Conservation (phyloP, 1,284 basidiomycete genomes). For the Ceratobasidium sp. region DNA sequence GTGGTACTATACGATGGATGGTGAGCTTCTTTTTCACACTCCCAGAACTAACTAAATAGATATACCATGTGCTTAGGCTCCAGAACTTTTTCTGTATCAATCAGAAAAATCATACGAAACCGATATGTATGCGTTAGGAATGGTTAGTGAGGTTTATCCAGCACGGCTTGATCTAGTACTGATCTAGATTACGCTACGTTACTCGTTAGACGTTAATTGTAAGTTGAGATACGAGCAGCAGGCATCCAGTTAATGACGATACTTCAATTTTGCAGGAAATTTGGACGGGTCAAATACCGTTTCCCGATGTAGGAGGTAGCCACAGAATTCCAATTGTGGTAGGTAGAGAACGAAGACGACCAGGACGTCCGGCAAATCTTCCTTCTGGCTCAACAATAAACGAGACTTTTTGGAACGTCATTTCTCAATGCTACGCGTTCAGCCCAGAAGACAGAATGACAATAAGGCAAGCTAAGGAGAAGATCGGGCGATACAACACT, state of each 20-base stretch:
- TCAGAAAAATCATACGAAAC: neutral
- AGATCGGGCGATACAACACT: too few species aligned
- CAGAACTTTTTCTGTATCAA: neutral
- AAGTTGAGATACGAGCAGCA: too few species aligned
- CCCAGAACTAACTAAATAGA: neutral
- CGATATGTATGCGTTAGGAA: neutral
- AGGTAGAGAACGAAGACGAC: neutral
- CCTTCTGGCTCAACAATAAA: neutral
- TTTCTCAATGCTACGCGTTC: neutral
- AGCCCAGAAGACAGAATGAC: too few species aligned
- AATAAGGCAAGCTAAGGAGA: too few species aligned
- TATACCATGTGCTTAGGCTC: neutral
- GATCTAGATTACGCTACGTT: neutral
- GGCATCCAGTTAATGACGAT: too few species aligned
- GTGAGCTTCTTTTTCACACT: neutral
- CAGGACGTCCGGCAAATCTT: neutral
- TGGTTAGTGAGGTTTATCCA: neutral
- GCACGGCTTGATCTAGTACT: neutral
- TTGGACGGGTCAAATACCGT: neutral
- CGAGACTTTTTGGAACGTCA: neutral
- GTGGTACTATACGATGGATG: neutral
- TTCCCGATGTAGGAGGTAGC: neutral
- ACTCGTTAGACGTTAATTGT: too few species aligned
- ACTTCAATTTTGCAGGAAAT: too few species aligned
- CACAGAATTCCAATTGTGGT: neutral